phyloP scores from a whole-genome alignment of 371 early-diverging fungal genomes.

The Blakeslea trispora region DNA sequence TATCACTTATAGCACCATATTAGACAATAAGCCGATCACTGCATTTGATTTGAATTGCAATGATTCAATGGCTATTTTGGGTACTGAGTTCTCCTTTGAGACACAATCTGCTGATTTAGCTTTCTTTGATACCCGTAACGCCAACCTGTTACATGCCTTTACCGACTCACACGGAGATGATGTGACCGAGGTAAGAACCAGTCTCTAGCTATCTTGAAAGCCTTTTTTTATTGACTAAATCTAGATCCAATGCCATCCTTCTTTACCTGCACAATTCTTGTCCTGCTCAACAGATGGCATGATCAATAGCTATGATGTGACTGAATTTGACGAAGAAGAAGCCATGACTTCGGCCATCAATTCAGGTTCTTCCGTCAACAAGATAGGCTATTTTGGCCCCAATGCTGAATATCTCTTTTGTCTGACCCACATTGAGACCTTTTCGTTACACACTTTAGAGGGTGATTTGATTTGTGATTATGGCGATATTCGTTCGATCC shows the following conservation, averaged over 20 bases:
- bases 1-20: too few species aligned
- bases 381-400: constrained; percentile 90
- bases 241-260: constrained; percentile 83
- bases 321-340: constrained; percentile 86
- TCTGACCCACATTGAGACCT: constrained; percentile 87
- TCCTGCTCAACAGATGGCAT: constrained; percentile 80
- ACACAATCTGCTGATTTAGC: constrained; percentile 64
- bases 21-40: constrained; percentile 58
- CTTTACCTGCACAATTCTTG: constrained; percentile 55
- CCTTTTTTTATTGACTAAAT: too few species aligned
- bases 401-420: constrained; percentile 81
- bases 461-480: constrained; percentile 69
- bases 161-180: constrained; percentile 90
- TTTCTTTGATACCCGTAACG: constrained; percentile 71
- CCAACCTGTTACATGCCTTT: constrained; percentile 56
- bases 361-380: constrained; percentile 76
- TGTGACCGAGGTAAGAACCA: constrained; percentile 68
- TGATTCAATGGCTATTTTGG: constrained; percentile 69
- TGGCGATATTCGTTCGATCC: constrained; percentile 76
- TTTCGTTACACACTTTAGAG: constrained; percentile 62
- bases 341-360: constrained; percentile 82
- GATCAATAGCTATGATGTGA: constrained; percentile 71
- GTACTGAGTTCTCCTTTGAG: constrained; percentile 63
- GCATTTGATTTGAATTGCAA: constrained; percentile 71
- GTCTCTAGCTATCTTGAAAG: too few species aligned